Evolutionary conservation across 768 basidiomycete genomes (phyloP).

Genomic region (Glaciozyma martinii): DNA sequence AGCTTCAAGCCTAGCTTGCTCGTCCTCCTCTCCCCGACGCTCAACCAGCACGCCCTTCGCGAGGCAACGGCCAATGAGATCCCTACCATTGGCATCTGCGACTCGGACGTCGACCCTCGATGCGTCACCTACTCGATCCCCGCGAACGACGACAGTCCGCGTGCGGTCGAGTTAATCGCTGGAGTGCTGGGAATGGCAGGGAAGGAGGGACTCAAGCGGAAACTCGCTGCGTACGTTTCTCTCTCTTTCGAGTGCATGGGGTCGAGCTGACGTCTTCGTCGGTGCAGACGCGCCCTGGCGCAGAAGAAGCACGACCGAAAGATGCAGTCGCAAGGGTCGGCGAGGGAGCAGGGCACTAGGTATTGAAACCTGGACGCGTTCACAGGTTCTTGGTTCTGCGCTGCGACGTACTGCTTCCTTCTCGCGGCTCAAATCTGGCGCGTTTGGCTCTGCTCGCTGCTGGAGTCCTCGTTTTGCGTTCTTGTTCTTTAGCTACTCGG

Average conservation of each 20-base stretch:
- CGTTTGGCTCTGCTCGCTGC: too few relatives aligned
- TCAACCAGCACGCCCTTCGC: constrained; percentile 66
- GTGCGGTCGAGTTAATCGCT: constrained; percentile 80
- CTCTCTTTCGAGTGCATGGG: neutral
- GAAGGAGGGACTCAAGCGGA: constrained; percentile 39
- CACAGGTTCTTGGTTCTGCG: too few relatives aligned
- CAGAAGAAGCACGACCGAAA: too few relatives aligned
- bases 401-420: too few relatives aligned
- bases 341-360: too few relatives aligned
- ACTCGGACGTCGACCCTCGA: constrained; percentile 91
- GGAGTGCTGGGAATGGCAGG: constrained; percentile 86
- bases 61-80: constrained; percentile 84
- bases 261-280: too few relatives aligned
- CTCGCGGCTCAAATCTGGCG: too few relatives aligned
- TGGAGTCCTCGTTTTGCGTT: too few relatives aligned
- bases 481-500: too few relatives aligned
- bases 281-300: too few relatives aligned
- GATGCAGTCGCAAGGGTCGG: too few relatives aligned
- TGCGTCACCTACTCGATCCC: constrained; percentile 97
- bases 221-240: constrained; percentile 13
- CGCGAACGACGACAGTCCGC: constrained; percentile 89
- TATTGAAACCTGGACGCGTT: too few relatives aligned
- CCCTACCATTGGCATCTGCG: constrained; percentile 87
- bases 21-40: constrained; percentile 81
- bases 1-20: constrained; percentile 71